Percentiles rank a stretch among this genome's conserved stretches.
Evolutionary conservation across 805 yeast species (phyloP).

Genomic region (Ogataea zsoltii): DNA sequence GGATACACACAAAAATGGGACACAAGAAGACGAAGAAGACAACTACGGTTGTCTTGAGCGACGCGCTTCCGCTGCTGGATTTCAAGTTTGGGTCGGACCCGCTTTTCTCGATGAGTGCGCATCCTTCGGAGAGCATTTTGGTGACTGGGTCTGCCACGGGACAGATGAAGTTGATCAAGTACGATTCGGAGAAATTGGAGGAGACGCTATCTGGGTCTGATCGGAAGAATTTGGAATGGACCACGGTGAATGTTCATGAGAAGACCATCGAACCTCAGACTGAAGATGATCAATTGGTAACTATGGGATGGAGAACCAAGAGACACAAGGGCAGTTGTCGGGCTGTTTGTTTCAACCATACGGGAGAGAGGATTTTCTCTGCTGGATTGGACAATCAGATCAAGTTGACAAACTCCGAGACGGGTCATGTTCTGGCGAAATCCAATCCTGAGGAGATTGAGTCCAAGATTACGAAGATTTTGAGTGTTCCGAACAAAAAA

Average conservation of each 20-base stretch:
- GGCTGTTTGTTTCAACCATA: constrained; percentile 62
- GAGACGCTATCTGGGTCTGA: constrained; percentile 20
- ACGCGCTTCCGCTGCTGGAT: constrained; percentile 45
- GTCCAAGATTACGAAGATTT: constrained; percentile 40
- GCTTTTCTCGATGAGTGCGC: constrained; percentile 74
- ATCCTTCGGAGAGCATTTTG: constrained; percentile 67
- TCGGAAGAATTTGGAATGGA: constrained; percentile 36
- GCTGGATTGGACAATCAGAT: constrained; percentile 80
- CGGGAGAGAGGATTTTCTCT: constrained; percentile 60
- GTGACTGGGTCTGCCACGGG: constrained; percentile 84
- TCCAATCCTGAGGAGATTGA: constrained; percentile 16
- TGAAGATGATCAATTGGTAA: constrained; percentile 32
- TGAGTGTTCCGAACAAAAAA: constrained; percentile 47
- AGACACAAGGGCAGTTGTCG: constrained; percentile 91
- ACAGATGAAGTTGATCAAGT: constrained; percentile 60
- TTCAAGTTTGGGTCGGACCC: constrained; percentile 53
- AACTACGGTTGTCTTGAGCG: constrained; percentile 33
- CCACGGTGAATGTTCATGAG: constrained; percentile 30
- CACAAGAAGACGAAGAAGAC: background rate
- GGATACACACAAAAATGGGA: constrained; percentile 1
- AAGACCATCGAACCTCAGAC: constrained; percentile 8
- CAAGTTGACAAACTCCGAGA: constrained; percentile 67
- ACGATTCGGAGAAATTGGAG: constrained; percentile 51
- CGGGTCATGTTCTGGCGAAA: constrained; percentile 76
- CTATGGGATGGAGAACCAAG: constrained; percentile 74